Evolutionary conservation across 768 basidiomycete species (phyloP), one percentile per base, ranked within the genome.

Genomic region (Macrolepiota dolichaula): DNA sequence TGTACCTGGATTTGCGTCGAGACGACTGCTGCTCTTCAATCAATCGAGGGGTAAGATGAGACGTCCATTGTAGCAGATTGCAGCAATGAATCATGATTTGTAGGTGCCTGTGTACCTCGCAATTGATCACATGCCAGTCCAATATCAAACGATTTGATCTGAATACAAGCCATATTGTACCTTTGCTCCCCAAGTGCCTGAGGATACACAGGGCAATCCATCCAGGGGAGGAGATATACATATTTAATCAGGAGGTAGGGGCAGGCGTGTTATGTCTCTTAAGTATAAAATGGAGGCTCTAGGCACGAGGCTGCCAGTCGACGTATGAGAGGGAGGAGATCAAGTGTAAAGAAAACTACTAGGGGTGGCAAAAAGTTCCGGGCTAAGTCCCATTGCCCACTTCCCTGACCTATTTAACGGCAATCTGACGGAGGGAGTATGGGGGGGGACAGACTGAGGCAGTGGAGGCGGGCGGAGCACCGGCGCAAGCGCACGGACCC

Each of bases 401-500:
- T n/a, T 42, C 40, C n/a, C n/a, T n/a, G 40, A 12, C n/a, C 13
- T 42, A 3, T 42, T 3, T 42, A 13, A 11, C 40, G 4, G 12
- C n/a, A 42, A 12, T 12, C 47, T 27, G 19, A 22, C 47, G 12
- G 24, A 47, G 24, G 24, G 13, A 12, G 40, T 42, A n/a, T n/a
- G n/a, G n/a, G n/a, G n/a, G n/a, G n/a, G 10, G 40, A 11, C n/a
- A 13, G n/a, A 11, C n/a, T 22, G 24, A 7, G 29, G 9, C 6
- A 11, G 57, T 37, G 15, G 37, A 35, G 32, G 40, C 15, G 36
- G 59, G 32, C 52, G 40, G 27, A 35, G 46, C 32, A 24, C 25
- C 38, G 51, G 37, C 24, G 52, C 1, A 22, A 25, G 42, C 53
- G 59, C 59, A 60, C 59, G 59, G 59, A 61, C 52, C 59, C 46